Evolutionary conservation across 768 basidiomycete genomes (phyloP).

Genomic region (Mycena floridula): DNA sequence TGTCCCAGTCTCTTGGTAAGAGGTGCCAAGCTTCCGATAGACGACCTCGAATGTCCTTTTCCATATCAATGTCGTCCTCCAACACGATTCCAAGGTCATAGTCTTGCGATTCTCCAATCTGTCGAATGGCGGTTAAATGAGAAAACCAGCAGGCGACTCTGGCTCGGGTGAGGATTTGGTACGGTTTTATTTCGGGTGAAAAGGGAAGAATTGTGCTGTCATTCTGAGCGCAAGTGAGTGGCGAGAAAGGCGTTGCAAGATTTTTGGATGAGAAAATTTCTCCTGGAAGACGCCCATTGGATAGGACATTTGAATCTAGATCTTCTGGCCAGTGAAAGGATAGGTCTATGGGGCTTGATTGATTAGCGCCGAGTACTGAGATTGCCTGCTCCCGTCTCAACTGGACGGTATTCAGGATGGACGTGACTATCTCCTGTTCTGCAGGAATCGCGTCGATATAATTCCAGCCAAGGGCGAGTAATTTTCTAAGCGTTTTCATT

Average conservation of each 20-base stretch:
- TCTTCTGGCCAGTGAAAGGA: slow-evolving; percentile 33
- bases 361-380: neutral
- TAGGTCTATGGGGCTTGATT: neutral
- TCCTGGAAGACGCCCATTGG: slow-evolving; percentile 5
- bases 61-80: slow-evolving; percentile 80
- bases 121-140: slow-evolving; percentile 47
- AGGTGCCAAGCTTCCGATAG: slow-evolving; percentile 36
- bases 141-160: slow-evolving; percentile 73
- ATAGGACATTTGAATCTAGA: slow-evolving; percentile 21
- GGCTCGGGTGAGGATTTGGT: slow-evolving; percentile 48
- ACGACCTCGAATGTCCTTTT: slow-evolving; percentile 44
- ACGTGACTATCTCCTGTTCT: slow-evolving; percentile 28
- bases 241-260: slow-evolving; percentile 1
- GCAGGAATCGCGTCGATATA: slow-evolving; percentile 44
- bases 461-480: slow-evolving; percentile 45
- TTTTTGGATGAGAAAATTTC: neutral
- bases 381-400: neutral
- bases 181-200: slow-evolving; percentile 29
- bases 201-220: slow-evolving; percentile 32
- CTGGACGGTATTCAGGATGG: slow-evolving; percentile 38
- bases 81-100: slow-evolving; percentile 46
- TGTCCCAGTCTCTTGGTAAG: slow-evolving; percentile 63
- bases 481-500: slow-evolving; percentile 49
- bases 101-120: slow-evolving; percentile 21
- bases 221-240: slow-evolving; percentile 36